phyloP scores from a whole-genome alignment of 345 rosid species.

The Litchi chinensis region DNA sequence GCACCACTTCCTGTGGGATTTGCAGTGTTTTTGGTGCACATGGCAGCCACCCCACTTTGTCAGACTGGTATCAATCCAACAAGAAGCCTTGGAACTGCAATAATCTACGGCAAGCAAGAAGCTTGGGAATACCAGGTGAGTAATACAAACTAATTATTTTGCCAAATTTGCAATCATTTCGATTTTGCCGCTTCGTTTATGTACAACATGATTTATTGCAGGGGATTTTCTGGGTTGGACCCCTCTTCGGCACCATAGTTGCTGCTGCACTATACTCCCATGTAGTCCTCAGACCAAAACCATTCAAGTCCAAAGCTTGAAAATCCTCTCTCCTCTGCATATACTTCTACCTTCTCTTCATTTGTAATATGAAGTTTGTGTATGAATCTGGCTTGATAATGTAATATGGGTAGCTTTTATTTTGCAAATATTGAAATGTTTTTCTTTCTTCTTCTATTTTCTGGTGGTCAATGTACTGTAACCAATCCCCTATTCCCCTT shows the following conservation, averaged over 20 bases:
- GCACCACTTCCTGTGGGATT: slow-evolving; percentile 57
- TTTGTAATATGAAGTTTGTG: background rate
- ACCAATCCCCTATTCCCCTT: too few relatives aligned
- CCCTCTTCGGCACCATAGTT: slow-evolving; percentile 54
- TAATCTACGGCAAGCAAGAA: slow-evolving; percentile 43
- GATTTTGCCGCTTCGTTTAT: too few relatives aligned
- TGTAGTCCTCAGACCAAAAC: slow-evolving; percentile 53
- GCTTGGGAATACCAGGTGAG: slow-evolving; percentile 57
- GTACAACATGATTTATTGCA: background rate
- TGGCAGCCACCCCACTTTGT: slow-evolving; percentile 52
- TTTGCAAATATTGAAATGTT: too few relatives aligned
- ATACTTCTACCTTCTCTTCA: background rate
- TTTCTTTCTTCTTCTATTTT: too few relatives aligned
- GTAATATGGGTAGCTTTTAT: background rate
- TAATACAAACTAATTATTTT: background rate
- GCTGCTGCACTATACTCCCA: slow-evolving; percentile 61
- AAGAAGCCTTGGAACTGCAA: slow-evolving; percentile 55
- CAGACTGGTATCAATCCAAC: slow-evolving; percentile 59
- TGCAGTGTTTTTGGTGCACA: slow-evolving; percentile 57
- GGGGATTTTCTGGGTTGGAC: slow-evolving; percentile 68
- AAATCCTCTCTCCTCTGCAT: background rate
- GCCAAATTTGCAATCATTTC: background rate
- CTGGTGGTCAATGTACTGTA: too few relatives aligned
- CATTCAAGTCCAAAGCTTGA: slow-evolving; percentile 35
- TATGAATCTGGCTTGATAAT: background rate